Percentiles rank a stretch among this genome's conserved stretches.
Evolutionary conservation across 2,329 filamentous ascomycete genomes (phyloP).

Genomic region (Aspergillus costaricaensis): DNA sequence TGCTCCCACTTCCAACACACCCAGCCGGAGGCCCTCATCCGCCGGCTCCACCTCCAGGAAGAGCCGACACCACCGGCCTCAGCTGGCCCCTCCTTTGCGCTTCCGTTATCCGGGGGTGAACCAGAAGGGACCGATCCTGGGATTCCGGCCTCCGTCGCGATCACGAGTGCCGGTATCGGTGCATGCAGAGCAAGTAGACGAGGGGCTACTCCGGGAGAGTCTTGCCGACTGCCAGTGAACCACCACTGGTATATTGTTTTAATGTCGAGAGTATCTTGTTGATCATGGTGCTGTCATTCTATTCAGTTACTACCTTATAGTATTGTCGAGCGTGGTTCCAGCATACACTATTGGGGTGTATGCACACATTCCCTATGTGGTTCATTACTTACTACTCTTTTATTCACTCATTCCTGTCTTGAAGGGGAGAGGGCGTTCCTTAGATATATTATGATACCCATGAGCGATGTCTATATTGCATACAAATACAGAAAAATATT

Average conservation of each 20-base stretch:
- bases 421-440: not conserved
- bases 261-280: not conserved
- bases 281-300: conserved; percentile 3
- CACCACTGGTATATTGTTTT: not conserved
- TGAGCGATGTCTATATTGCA: conserved; percentile 8
- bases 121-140: conserved; percentile 72
- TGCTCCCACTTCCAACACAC: conserved; percentile 19
- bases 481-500: not conserved
- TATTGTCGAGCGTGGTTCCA: not conserved
- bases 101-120: conserved; percentile 72
- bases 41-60: conserved; percentile 59
- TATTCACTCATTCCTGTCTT: not conserved
- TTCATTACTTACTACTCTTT: not conserved
- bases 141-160: conserved; percentile 63
- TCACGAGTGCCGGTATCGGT: conserved; percentile 59
- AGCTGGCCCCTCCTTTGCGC: conserved; percentile 15
- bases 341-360: not conserved
- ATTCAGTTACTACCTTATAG: not conserved
- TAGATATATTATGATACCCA: conserved; percentile 19
- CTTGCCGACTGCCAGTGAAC: conserved; percentile 50
- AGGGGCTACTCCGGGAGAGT: conserved; percentile 62
- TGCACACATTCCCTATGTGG: not conserved
- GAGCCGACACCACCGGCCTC: conserved; percentile 10
- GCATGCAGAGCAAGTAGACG: conserved; percentile 60
- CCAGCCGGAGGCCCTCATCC: conserved; percentile 64